Evolutionary conservation across 495 filamentous ascomycete species (phyloP).

Genomic region (Aspergillus nidulans): DNA sequence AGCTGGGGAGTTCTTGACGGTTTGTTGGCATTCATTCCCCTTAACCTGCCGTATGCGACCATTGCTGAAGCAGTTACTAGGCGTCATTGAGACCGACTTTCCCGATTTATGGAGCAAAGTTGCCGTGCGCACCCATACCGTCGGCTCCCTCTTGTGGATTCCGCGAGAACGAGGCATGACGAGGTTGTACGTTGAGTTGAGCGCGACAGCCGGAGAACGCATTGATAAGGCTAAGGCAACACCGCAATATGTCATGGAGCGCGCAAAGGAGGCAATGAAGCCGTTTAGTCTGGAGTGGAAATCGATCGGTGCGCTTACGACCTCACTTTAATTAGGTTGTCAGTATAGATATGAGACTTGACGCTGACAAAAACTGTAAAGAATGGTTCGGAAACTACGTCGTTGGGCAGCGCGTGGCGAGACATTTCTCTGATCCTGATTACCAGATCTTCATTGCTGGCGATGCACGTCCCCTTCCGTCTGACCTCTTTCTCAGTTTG

Average conservation of each 20-base stretch:
- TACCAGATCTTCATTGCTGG: constrained; percentile 71
- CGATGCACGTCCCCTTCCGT: constrained; percentile 55
- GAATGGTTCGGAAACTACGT: constrained; percentile 59
- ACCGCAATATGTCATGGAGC: constrained; percentile 62
- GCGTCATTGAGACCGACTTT: constrained; percentile 68
- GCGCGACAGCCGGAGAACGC: constrained; percentile 59
- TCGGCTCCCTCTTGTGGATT: constrained; percentile 72
- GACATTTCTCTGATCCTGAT: constrained; percentile 61
- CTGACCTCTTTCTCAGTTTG: background rate
- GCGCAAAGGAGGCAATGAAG: constrained; percentile 60
- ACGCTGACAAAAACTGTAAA: constrained; percentile 8
- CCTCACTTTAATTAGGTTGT: background rate
- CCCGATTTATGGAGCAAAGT: constrained; percentile 74
- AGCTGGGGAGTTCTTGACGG: constrained; percentile 80
- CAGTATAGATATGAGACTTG: background rate
- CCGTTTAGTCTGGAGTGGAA: constrained; percentile 71
- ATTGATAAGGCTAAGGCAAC: constrained; percentile 58
- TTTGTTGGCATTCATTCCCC: constrained; percentile 1
- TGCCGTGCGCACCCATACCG: constrained; percentile 58
- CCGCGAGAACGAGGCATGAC: constrained; percentile 72
- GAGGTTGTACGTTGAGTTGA: constrained; percentile 71
- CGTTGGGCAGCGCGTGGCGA: constrained; percentile 72
- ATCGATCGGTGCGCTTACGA: constrained; percentile 23
- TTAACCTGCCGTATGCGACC: background rate
- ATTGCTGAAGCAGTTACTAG: constrained; percentile 7